Percentiles rank a stretch among this genome's conserved stretches.
Conservation (phyloP, 2,329 filamentous ascomycete genomes). For the Aureobasidium lini region DNA sequence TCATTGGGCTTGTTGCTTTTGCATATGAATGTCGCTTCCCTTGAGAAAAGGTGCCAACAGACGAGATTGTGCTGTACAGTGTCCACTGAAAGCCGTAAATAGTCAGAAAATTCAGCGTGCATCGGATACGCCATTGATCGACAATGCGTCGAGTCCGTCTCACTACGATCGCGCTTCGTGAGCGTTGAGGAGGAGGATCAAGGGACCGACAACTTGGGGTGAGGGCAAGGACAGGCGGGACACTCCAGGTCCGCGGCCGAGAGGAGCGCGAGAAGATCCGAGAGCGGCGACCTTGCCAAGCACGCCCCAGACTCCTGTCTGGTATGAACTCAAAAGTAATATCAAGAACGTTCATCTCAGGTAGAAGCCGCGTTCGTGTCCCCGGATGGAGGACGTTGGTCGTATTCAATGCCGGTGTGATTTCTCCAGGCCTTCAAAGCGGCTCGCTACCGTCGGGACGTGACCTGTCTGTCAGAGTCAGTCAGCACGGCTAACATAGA, state of each 20-base stretch:
- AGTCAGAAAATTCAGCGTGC: background rate
- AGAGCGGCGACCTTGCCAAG: background rate
- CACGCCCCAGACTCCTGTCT: background rate
- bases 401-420: background rate
- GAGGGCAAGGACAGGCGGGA: background rate
- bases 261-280: background rate
- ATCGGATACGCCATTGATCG: background rate
- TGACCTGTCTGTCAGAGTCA: background rate
- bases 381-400: background rate
- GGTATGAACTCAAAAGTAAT: background rate
- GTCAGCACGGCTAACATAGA: background rate
- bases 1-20: background rate
- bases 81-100: background rate
- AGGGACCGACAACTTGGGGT: background rate
- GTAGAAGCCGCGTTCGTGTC: background rate
- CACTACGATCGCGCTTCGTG: background rate
- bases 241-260: background rate
- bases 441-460: background rate
- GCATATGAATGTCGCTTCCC: background rate
- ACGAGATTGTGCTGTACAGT: too few relatives aligned
- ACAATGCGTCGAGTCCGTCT: background rate
- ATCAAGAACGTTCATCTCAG: background rate
- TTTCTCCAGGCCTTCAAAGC: background rate
- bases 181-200: conserved; percentile 2
- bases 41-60: background rate